A percentile compares a stretch with the other conserved stretches of the same genome.
Evolutionary conservation across 1,284 basidiomycete genomes (phyloP).

Genomic region (Pterulicium gracile): DNA sequence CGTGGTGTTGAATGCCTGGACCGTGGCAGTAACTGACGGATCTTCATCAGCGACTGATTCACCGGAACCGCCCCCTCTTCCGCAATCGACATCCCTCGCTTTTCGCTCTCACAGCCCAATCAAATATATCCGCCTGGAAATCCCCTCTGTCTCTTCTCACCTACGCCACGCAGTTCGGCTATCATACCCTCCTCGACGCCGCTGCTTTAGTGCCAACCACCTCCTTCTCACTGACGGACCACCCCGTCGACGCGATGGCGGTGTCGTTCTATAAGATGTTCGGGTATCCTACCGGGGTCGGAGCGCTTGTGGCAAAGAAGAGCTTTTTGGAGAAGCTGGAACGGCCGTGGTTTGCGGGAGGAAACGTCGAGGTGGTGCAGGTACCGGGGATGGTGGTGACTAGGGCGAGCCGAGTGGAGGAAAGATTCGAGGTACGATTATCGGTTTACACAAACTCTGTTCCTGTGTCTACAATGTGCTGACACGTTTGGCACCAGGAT

Average conservation of each 20-base stretch:
- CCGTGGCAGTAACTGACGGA: too few relatives aligned
- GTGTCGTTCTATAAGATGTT: conserved; percentile 86
- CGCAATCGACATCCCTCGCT: too few relatives aligned
- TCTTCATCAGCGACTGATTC: too few relatives aligned
- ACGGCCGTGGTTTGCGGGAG: conserved; percentile 78
- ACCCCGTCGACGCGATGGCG: conserved; percentile 68
- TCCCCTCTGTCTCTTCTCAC: conserved; percentile 39
- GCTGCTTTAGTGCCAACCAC: conserved; percentile 71
- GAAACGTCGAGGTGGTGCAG: conserved; percentile 72
- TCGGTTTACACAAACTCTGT: too few relatives aligned
- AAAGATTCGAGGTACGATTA: conserved; percentile 58
- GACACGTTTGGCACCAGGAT: conserved; percentile 36
- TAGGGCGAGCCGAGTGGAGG: conserved; percentile 44
- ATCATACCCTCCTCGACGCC: conserved; percentile 62
- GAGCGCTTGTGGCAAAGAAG: conserved; percentile 67
- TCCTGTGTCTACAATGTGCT: too few relatives aligned
- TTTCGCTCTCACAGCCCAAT: conserved; percentile 69
- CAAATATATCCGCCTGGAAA: conserved; percentile 68
- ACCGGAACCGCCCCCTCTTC: too few relatives aligned
- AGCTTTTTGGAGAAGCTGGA: conserved; percentile 47
- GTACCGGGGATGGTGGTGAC: conserved; percentile 63
- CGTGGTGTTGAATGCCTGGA: too few relatives aligned
- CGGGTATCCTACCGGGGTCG: conserved; percentile 78
- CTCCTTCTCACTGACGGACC: conserved; percentile 49
- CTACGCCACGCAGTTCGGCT: conserved; percentile 58